Evolutionary conservation across 345 rosid species (phyloP).

Genomic region (Melaleuca quinquenervia): DNA sequence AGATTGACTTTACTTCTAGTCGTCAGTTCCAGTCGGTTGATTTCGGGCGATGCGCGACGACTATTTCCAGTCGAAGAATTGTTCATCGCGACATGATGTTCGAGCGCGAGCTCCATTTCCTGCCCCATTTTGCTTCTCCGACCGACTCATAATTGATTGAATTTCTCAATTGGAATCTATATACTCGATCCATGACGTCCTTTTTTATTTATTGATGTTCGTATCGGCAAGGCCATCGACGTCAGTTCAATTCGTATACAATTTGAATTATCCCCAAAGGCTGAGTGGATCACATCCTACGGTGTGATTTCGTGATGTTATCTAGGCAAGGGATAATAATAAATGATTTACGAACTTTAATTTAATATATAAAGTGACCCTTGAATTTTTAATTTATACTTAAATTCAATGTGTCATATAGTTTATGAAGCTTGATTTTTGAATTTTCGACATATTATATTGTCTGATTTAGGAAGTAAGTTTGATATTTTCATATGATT

Average conservation of each 20-base stretch:
- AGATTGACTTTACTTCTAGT: neutral
- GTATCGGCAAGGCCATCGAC: neutral
- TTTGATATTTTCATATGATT: too few relatives aligned
- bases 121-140: neutral
- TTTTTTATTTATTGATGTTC: neutral
- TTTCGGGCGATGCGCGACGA: neutral
- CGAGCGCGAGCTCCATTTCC: neutral
- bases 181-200: neutral
- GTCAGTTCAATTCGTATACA: neutral
- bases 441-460: too few relatives aligned
- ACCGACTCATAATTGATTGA: neutral
- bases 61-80: neutral
- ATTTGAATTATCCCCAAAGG: neutral
- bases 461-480: too few relatives aligned
- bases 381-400: too few relatives aligned
- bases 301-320: neutral
- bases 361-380: too few relatives aligned
- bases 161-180: neutral
- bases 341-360: too few relatives aligned
- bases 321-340: neutral
- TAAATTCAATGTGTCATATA: too few relatives aligned
- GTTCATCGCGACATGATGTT: neutral
- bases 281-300: neutral
- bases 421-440: too few relatives aligned
- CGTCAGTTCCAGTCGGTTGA: neutral